Evolutionary conservation across 441 rosid genomes (phyloP), one percentile per base, ranked within the genome.

Genomic region (Gossypium schwendimanii): DNA sequence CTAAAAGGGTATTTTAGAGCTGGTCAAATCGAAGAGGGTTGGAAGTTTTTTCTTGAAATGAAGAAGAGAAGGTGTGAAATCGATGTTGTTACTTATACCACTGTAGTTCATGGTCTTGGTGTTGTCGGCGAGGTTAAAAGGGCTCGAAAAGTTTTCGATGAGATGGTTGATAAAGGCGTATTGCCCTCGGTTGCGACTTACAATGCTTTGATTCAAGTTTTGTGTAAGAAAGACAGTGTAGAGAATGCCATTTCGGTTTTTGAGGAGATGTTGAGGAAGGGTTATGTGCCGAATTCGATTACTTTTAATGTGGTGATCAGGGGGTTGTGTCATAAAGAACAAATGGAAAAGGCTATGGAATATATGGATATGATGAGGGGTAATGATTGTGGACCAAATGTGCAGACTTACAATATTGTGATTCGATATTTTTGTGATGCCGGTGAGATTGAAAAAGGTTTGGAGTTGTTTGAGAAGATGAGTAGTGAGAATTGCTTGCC

Each of bases 41-140:
- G 96, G 97, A 76, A 81, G 44, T 92, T 92, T 74, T 92, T 94
- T 76, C 78, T 88, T 83, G 89, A 92, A 86, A 94, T 94, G 97
- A 92, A 92, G 83, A 92, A 73, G 84, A 86, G 98, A 72, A 80
- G 85, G 3, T 89, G 89, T 54, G 88, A 84, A 39, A 78, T 90
- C 6, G 96, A 94, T 79, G 97, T 90, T 45, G 87, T 94, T 75
- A 88, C 92, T 23, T 92, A 85, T 31, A 90, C 97, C 15, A 89
- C 91, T 0, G 80, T 89, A 70, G 85, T 94, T 81, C 95, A 94
- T 49, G 90, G 97, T 21, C 82, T 94, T 63, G 94, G 97, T 71
- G 86, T 88, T 12, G 82, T 75, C 0, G 97, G 97, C 23, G 92
- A 92, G 87, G 80, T 87, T 47, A 84, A 78, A 14, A 65, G 90